Conservation (phyloP, 1,139 yeast genomes). For the Nakaseomyces glabratus region DNA sequence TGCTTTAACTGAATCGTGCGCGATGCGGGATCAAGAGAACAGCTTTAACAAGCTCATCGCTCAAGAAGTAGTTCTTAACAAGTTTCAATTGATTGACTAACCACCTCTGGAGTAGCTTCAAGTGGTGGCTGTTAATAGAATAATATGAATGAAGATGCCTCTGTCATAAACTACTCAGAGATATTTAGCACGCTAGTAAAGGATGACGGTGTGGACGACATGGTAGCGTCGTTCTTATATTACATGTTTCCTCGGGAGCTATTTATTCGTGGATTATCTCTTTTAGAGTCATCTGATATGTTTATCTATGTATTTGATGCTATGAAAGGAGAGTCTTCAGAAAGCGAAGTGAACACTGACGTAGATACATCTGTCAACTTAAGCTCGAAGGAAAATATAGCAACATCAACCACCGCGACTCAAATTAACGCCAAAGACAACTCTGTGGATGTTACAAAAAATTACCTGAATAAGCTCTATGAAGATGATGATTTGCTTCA, state of each 20-base stretch:
- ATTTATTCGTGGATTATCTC: conserved; percentile 27
- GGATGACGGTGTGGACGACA: conserved; percentile 20
- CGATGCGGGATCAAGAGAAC: too few relatives aligned
- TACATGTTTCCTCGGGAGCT: conserved; percentile 29
- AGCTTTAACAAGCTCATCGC: too few relatives aligned
- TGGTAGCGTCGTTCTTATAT: conserved; percentile 26
- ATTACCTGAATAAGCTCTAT: conserved; percentile 9
- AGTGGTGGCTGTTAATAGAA: too few relatives aligned
- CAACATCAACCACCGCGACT: neutral
- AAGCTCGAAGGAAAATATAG: neutral
- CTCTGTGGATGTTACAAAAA: too few relatives aligned
- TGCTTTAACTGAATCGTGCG: too few relatives aligned
- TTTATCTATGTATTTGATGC: conserved; percentile 22
- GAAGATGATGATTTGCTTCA: conserved; percentile 10
- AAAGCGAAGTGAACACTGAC: neutral
- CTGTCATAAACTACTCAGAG: conserved; percentile 19
- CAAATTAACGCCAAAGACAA: neutral
- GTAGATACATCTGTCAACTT: neutral
- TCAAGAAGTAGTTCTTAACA: too few relatives aligned
- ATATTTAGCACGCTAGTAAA: conserved; percentile 19
- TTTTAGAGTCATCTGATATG: conserved; percentile 27
- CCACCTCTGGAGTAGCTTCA: too few relatives aligned
- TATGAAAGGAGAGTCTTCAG: neutral
- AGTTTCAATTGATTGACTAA: too few relatives aligned
- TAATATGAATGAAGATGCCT: conserved; percentile 4